Evolutionary conservation across 371 early-diverging fungal species (phyloP).

Genomic region (Sporodiniella umbellata): DNA sequence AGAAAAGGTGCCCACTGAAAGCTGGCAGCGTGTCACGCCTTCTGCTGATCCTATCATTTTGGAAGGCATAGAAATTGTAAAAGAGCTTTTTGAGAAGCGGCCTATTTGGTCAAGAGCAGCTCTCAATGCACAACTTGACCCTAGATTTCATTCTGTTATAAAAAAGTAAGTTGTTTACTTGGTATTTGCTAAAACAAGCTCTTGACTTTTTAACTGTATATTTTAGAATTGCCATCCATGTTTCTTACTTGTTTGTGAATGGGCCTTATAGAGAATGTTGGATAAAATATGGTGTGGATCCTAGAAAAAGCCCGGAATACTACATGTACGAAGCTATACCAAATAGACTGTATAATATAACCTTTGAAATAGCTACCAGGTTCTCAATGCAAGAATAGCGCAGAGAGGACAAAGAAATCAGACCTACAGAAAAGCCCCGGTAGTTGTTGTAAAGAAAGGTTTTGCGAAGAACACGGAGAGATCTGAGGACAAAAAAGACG

Average conservation of each 20-base stretch:
- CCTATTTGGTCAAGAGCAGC: conserved; percentile 58
- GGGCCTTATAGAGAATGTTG: conserved; percentile 69
- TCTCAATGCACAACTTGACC: conserved; percentile 26
- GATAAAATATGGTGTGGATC: conserved; percentile 63
- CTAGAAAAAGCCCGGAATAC: conserved; percentile 42
- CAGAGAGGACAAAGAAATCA: too few species aligned
- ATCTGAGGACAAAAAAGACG: too few species aligned
- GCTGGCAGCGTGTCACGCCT: neutral
- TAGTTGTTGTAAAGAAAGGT: too few species aligned
- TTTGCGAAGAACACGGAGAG: too few species aligned
- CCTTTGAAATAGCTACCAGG: neutral
- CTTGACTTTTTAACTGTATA: neutral
- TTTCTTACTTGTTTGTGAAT: conserved; percentile 40
- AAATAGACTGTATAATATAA: neutral
- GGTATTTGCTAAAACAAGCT: neutral
- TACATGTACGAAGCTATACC: conserved; percentile 31
- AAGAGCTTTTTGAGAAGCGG: conserved; percentile 44
- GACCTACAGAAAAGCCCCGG: too few species aligned
- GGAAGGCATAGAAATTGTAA: neutral
- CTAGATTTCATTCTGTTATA: conserved; percentile 20
- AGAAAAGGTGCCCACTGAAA: conserved; percentile 14
- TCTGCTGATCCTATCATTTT: neutral
- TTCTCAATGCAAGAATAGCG: neutral
- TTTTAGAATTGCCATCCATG: conserved; percentile 29
- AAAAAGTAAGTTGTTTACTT: neutral